phyloP scores from a whole-genome alignment of 495 filamentous ascomycete genomes.

The Parathielavia hyrcaniae region DNA sequence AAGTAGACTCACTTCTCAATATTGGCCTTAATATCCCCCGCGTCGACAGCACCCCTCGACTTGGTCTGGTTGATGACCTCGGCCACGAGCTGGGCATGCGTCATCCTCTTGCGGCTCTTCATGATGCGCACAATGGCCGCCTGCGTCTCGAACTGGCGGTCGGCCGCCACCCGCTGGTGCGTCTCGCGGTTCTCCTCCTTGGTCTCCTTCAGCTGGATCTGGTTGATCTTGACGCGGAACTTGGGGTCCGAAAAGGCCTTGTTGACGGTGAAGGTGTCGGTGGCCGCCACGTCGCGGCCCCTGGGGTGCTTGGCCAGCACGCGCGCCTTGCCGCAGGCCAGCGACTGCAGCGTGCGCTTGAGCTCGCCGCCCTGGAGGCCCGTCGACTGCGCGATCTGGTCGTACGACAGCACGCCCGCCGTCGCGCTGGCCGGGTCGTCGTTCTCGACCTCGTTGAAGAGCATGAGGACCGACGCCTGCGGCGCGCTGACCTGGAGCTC shows the following conservation, averaged over 20 bases:
- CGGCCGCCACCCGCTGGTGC: slow-evolving; percentile 78
- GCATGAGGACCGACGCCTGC: slow-evolving; percentile 82
- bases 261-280: slow-evolving; percentile 80
- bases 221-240: slow-evolving; percentile 95
- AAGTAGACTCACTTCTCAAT: slow-evolving; percentile 73
- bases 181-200: slow-evolving; percentile 81
- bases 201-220: slow-evolving; percentile 94
- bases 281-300: slow-evolving; percentile 66
- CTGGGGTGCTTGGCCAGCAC: slow-evolving; percentile 84
- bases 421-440: slow-evolving; percentile 20
- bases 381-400: slow-evolving; percentile 61
- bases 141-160: slow-evolving; percentile 92
- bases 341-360: slow-evolving; percentile 82
- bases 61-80: slow-evolving; percentile 87
- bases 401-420: slow-evolving; percentile 53
- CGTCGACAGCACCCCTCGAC: slow-evolving; percentile 73
- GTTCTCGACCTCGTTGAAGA: slow-evolving; percentile 72
- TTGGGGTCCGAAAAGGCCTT: slow-evolving; percentile 67
- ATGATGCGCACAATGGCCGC: slow-evolving; percentile 95
- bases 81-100: slow-evolving; percentile 69
- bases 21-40: slow-evolving; percentile 85
- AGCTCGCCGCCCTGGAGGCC: slow-evolving; percentile 65
- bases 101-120: slow-evolving; percentile 88
- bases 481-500: slow-evolving; percentile 82
- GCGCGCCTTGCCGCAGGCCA: slow-evolving; percentile 82